Evolutionary conservation across 148 eudicot species (phyloP).

Genomic region (Amaranthus palmeri): DNA sequence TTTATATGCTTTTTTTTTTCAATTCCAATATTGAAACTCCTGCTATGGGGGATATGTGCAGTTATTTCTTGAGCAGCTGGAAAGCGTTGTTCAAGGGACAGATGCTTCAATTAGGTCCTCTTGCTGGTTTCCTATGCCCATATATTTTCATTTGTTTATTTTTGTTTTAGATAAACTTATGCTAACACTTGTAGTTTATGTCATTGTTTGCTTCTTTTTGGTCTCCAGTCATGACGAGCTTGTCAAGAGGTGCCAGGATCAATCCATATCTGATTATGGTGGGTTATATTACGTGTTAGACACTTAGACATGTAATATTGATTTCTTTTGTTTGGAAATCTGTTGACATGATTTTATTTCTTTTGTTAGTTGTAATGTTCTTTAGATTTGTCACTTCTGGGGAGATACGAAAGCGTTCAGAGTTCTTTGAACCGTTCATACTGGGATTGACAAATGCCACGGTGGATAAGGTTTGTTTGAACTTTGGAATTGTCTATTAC

Average conservation of each 20-base stretch:
- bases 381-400: constrained; percentile 98
- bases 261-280: constrained; percentile 88
- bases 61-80: constrained; percentile 94
- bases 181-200: neutral
- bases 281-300: constrained; percentile 24
- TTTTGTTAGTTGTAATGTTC: constrained; percentile 88
- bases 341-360: constrained; percentile 20
- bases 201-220: constrained; percentile 10
- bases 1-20: constrained; percentile 4
- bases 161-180: neutral
- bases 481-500: neutral
- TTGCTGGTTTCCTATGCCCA: constrained; percentile 1
- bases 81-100: constrained; percentile 64
- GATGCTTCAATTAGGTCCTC: constrained; percentile 66
- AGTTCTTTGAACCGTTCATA: constrained; percentile 93
- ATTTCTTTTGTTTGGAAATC: constrained; percentile 5
- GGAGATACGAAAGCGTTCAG: constrained; percentile 69
- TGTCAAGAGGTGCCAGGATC: constrained; percentile 81
- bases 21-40: neutral
- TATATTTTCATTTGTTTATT: neutral
- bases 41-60: constrained; percentile 27
- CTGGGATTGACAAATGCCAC: constrained; percentile 77
- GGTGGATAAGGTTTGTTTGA: constrained; percentile 77
- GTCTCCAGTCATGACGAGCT: constrained; percentile 73
- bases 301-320: neutral